Evolutionary conservation across 306 rosid species (phyloP).

Genomic region (peach (Prunus persica)): Prunus_persica_NCBIv2 NC_034009.1:35749501-35750000

Average conservation of each 20-base stretch:
- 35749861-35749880: conserved; percentile 92
- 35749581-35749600: conserved; percentile 84
- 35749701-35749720: background rate
- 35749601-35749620: conserved; percentile 59
- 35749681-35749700: background rate
- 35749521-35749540: conserved; percentile 91
- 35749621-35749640: background rate
- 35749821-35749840: conserved; percentile 71
- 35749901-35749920: conserved; percentile 85
- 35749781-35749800: background rate
- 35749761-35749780: background rate
- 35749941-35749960: conserved; percentile 85
- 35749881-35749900: conserved; percentile 91
- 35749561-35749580: conserved; percentile 92
- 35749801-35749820: conserved; percentile 75
- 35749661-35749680: background rate
- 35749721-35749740: background rate
- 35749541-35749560: conserved; percentile 93
- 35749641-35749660: background rate
- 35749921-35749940: conserved; percentile 93
- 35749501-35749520: conserved; percentile 85
- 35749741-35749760: background rate
- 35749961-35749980: conserved; percentile 53
- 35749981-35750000: conserved; percentile 80
- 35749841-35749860: conserved; percentile 85